phyloP scores from a whole-genome alignment of 2,329 filamentous ascomycete species.

The Sporothrix protearum region DNA sequence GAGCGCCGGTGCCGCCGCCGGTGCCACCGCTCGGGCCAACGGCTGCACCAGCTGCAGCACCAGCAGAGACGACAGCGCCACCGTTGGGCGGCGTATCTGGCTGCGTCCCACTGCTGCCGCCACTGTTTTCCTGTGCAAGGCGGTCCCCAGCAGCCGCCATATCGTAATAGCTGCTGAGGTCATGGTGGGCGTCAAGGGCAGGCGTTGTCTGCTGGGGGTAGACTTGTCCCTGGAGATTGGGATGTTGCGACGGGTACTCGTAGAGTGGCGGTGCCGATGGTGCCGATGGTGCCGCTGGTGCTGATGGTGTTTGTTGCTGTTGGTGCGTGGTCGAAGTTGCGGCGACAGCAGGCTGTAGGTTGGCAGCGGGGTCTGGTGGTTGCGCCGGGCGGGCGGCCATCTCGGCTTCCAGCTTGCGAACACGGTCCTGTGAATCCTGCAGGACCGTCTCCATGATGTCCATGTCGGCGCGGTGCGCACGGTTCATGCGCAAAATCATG shows the following conservation, averaged over 20 bases:
- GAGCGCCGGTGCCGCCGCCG: background rate
- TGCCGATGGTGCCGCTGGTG: no score
- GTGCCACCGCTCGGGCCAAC: no score
- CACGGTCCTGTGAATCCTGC: constrained; percentile 25
- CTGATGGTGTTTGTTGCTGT: background rate
- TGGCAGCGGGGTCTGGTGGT: background rate
- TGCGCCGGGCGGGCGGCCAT: constrained; percentile 10
- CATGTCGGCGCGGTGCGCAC: constrained; percentile 25
- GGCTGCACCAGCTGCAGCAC: background rate
- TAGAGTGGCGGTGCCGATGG: background rate
- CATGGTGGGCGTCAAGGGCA: background rate
- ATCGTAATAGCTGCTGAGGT: constrained; percentile 14
- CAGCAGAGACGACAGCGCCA: background rate
- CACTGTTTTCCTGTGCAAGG: background rate
- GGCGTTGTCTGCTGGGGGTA: background rate
- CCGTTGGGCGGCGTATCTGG: background rate
- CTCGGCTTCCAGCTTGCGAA: constrained; percentile 26
- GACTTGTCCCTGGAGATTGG: background rate
- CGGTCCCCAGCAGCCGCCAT: background rate
- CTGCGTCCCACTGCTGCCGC: background rate
- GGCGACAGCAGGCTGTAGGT: background rate
- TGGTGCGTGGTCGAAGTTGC: background rate
- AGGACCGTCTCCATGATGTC: constrained; percentile 24
- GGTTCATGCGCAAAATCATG: constrained; percentile 30
- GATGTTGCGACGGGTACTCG: background rate